A percentile compares a stretch with the other conserved stretches of the same genome.
Evolutionary conservation across 805 yeast species (phyloP).

Genomic region (Pichia exigua): DNA sequence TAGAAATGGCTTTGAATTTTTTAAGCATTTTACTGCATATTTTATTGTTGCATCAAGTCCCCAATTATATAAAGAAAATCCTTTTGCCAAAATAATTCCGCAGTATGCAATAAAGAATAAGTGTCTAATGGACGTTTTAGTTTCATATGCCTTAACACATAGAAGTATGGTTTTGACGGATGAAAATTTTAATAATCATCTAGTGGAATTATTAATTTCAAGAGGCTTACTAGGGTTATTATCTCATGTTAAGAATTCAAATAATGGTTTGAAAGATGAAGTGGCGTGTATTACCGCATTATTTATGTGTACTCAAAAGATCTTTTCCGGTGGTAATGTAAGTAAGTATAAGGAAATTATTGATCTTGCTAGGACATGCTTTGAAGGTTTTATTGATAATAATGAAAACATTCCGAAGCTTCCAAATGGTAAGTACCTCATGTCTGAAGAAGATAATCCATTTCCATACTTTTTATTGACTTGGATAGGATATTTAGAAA

Average conservation of each 20-base stretch:
- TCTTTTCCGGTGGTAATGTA: slow-evolving; percentile 3
- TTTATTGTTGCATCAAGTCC: slow-evolving; percentile 59
- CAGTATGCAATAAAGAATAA: slow-evolving; percentile 52
- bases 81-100: slow-evolving; percentile 56
- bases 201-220: slow-evolving; percentile 3
- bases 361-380: slow-evolving; percentile 2
- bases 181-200: slow-evolving; percentile 2
- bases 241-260: not conserved
- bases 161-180: slow-evolving; percentile 12
- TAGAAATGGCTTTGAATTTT: slow-evolving; percentile 53
- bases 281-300: slow-evolving; percentile 6
- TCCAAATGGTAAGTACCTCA: slow-evolving; percentile 4
- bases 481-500: slow-evolving; percentile 10
- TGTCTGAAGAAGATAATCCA: slow-evolving; percentile 2
- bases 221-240: slow-evolving; percentile 3
- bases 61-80: slow-evolving; percentile 51
- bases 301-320: slow-evolving; percentile 6
- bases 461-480: slow-evolving; percentile 2
- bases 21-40: slow-evolving; percentile 49
- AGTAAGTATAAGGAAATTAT: slow-evolving; percentile 6
- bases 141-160: slow-evolving; percentile 42
- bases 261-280: slow-evolving; percentile 1
- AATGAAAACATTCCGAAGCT: not conserved
- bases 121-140: slow-evolving; percentile 45
- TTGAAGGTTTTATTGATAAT: not conserved